Evolutionary conservation across 2,329 filamentous ascomycete species (phyloP), one percentile per base, ranked within the genome.

Genomic region (Seiridium cupressi): DNA sequence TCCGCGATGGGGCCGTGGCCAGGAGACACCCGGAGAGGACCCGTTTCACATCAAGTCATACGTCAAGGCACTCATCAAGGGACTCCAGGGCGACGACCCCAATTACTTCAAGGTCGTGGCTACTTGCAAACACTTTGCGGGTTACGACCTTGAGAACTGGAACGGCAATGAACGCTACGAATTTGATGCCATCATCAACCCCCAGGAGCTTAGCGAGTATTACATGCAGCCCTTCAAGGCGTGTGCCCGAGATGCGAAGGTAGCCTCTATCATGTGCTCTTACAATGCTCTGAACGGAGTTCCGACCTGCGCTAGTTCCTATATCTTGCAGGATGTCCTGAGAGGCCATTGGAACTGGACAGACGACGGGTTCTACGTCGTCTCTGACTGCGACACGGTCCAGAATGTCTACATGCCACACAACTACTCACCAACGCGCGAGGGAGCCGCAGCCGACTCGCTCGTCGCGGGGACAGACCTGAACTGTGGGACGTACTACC

Each of bases 201-300:
- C 78, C 13, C 87, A 89, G 64, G 88, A 91, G 61, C 73, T 91
- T 5, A 79, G 81, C 0, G 88, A 90, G 66, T 91, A 89, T 72
- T 90, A 88, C 66, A 79, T 88, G 61, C 86, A 84, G 1, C 81
- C 86, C 0, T 91, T 91, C 74, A 77, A 87, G 66, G 80, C 79
- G 68, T 89, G 87, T 70, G 83, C 81, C 42, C 77, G 81, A 31
- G 82, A 86, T 66, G 79, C 81, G 9, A 78, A 80, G 47, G 82
- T 82, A 2, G 77, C 77, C 3, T 87, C 85, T 42, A 74, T 87
- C 61, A 87, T 87, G 84, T 86, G 84, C 65, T 81, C 80, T 0
- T 87, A 87, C 69, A 87, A 90, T 64, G 76, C 85, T 0, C 75
- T 91, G 40, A 89, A 90, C 61, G 88, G 88, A 0, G 78, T 86